phyloP scores from a whole-genome alignment of 345 rosid genomes.

The Lepidium didymum region DNA sequence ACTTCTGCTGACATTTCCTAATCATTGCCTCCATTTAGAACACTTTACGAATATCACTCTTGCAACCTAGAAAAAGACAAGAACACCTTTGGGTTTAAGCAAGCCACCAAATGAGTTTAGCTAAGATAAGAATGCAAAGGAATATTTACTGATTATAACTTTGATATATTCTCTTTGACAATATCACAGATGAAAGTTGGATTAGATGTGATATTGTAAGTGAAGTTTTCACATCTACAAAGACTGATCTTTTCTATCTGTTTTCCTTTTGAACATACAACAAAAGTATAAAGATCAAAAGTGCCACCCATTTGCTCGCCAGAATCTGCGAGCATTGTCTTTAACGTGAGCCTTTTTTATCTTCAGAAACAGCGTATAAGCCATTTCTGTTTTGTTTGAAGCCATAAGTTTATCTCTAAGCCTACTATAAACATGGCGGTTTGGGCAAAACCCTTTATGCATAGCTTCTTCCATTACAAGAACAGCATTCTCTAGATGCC shows the following conservation, averaged over 20 bases:
- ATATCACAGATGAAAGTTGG: not conserved
- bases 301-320: conserved; percentile 93
- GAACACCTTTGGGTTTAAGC: not conserved
- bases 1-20: conserved; percentile 63
- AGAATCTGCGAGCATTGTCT: conserved; percentile 64
- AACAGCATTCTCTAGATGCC: conserved; percentile 83
- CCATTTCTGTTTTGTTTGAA: conserved; percentile 66
- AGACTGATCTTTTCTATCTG: not conserved
- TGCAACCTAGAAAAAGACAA: conserved; percentile 5
- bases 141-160: not conserved
- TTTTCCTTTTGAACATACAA: not conserved
- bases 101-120: not conserved
- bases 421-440: conserved; percentile 66
- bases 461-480: conserved; percentile 88
- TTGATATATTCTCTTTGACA: not conserved
- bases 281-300: conserved; percentile 38
- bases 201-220: not conserved
- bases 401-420: conserved; percentile 62
- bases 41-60: not conserved
- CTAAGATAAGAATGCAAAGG: not conserved
- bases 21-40: conserved; percentile 56
- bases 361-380: conserved; percentile 67
- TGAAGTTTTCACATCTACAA: not conserved
- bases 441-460: conserved; percentile 73
- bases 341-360: conserved; percentile 56